phyloP scores from a whole-genome alignment of 345 rosid species.

The Mangifera indica region DNA sequence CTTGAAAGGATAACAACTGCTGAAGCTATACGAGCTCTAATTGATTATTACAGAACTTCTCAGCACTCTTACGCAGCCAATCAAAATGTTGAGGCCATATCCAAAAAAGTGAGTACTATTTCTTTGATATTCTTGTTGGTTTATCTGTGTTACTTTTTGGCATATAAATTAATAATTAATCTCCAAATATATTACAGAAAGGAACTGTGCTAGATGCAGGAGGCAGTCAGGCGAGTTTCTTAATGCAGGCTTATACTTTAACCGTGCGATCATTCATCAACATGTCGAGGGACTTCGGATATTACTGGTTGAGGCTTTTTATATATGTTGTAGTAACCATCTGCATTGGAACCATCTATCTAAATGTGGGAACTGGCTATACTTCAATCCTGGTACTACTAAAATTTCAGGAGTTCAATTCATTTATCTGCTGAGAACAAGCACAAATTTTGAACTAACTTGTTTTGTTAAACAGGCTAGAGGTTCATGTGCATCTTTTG shows the following conservation, averaged over 20 bases:
- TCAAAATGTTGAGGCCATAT: constrained; percentile 76
- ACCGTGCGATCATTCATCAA: constrained; percentile 87
- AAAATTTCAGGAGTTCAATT: neutral
- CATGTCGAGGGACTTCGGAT: constrained; percentile 97
- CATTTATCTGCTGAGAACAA: neutral
- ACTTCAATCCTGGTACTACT: constrained; percentile 75
- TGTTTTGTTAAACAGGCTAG: constrained; percentile 59
- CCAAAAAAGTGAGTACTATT: constrained; percentile 69
- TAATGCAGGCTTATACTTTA: constrained; percentile 71
- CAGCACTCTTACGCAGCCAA: constrained; percentile 56
- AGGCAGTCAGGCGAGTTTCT: constrained; percentile 95
- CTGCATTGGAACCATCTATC: constrained; percentile 91
- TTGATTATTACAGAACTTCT: constrained; percentile 67
- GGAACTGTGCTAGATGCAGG: constrained; percentile 88
- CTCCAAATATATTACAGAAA: constrained; percentile 46
- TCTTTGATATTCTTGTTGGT: neutral
- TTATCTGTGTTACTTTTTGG: neutral
- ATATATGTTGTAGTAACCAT: constrained; percentile 75
- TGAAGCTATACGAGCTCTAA: constrained; percentile 66
- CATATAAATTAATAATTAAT: neutral
- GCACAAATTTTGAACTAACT: neutral
- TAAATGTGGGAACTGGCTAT: constrained; percentile 82
- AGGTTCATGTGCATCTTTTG: constrained; percentile 88
- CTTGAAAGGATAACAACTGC: constrained; percentile 82
- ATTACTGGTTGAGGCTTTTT: constrained; percentile 92